phyloP scores from a whole-genome alignment of 2,329 filamentous ascomycete genomes.

The Dryadomyces quercus-mongolicae region DNA sequence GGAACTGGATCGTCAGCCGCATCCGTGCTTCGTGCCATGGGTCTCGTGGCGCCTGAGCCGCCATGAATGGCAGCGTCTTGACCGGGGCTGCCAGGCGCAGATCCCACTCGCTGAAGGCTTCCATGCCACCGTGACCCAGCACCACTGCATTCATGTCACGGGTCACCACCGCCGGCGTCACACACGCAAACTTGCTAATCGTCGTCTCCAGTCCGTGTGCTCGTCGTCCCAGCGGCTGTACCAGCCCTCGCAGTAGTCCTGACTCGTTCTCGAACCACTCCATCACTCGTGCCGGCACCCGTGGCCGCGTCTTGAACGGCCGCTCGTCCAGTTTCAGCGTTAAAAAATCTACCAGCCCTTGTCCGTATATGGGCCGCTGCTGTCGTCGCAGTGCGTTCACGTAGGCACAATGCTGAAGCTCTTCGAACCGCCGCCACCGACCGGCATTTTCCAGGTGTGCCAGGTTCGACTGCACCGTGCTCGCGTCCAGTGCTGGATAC shows the following conservation, averaged over 20 bases:
- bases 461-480: slow-evolving; percentile 57
- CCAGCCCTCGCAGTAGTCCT: slow-evolving; percentile 48
- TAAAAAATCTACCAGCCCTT: slow-evolving; percentile 62
- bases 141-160: slow-evolving; percentile 60
- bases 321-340: slow-evolving; percentile 50
- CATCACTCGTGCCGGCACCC: slow-evolving; percentile 48
- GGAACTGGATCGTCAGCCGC: slow-evolving; percentile 88
- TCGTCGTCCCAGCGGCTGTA: slow-evolving; percentile 64
- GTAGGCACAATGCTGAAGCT: slow-evolving; percentile 70
- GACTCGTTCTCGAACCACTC: slow-evolving; percentile 68
- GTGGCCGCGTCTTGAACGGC: slow-evolving; percentile 48
- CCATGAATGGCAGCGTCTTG: slow-evolving; percentile 43
- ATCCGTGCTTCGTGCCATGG: slow-evolving; percentile 92
- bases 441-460: slow-evolving; percentile 60
- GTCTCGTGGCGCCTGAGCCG: slow-evolving; percentile 49
- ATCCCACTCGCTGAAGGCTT: slow-evolving; percentile 43
- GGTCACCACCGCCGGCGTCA: slow-evolving; percentile 80
- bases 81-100: slow-evolving; percentile 45
- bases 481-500: slow-evolving; percentile 45
- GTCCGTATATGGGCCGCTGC: slow-evolving; percentile 70
- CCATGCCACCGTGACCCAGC: slow-evolving; percentile 47
- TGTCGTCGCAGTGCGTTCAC: slow-evolving; percentile 72
- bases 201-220: slow-evolving; percentile 60
- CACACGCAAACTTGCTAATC: slow-evolving; percentile 81
- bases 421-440: slow-evolving; percentile 59